Percentiles rank a stretch among this genome's conserved stretches.
phyloP scores from a whole-genome alignment of 768 basidiomycete genomes.

The Leccinum imitatum region DNA sequence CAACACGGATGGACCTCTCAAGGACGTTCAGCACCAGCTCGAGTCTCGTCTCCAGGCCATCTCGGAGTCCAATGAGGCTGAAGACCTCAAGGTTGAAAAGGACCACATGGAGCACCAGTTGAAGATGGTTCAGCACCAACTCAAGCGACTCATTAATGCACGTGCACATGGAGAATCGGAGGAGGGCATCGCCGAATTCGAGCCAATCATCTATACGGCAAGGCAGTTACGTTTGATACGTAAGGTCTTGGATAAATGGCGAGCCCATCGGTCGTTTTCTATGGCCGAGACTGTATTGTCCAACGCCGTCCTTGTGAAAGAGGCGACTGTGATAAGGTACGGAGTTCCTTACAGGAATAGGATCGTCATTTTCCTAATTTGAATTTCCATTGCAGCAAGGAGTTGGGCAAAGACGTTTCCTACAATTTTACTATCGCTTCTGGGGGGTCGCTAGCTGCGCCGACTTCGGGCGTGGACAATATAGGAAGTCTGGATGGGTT shows the following conservation, averaged over 20 bases:
- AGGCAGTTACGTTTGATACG: conserved; percentile 79
- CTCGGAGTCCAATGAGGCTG: conserved; percentile 70
- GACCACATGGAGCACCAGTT: conserved; percentile 92
- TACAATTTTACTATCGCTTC: conserved; percentile 95
- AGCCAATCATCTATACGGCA: conserved; percentile 81
- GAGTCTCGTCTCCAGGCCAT: conserved; percentile 65
- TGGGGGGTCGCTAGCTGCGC: conserved; percentile 73
- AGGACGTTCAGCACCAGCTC: conserved; percentile 72
- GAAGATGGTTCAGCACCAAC: conserved; percentile 73
- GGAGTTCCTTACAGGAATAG: conserved; percentile 14
- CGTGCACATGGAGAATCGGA: conserved; percentile 77
- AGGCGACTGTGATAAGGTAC: conserved; percentile 91
- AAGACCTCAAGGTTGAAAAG: conserved; percentile 86
- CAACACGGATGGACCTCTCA: conserved; percentile 61
- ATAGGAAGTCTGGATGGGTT: conserved; percentile 89
- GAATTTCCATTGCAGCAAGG: conserved; percentile 53
- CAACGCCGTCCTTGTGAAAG: conserved; percentile 84
- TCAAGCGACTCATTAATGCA: conserved; percentile 77
- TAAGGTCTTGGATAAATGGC: conserved; percentile 84
- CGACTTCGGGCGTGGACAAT: conserved; percentile 80
- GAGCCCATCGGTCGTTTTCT: conserved; percentile 77
- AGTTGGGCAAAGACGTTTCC: conserved; percentile 80
- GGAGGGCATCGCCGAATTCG: conserved; percentile 59
- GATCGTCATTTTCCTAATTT: conserved; percentile 7
- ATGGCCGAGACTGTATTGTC: conserved; percentile 91